phyloP scores from a whole-genome alignment of 2,329 filamentous ascomycete genomes.

The Fusarium mexicanum region DNA sequence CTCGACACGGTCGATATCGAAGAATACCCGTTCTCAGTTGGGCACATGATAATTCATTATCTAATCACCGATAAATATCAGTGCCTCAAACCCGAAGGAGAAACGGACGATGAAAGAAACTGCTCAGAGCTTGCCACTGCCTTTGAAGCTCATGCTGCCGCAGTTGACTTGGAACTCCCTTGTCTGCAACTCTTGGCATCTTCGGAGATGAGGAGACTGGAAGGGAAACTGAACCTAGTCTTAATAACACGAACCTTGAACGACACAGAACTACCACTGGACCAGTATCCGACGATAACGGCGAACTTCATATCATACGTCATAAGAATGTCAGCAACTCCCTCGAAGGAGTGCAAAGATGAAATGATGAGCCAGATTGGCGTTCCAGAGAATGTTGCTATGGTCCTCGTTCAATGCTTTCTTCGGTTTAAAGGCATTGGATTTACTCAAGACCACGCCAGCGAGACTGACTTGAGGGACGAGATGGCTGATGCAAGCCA shows the following conservation, averaged over 20 bases:
- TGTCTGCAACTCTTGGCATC: background rate
- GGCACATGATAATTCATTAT: conserved; percentile 1
- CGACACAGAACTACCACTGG: background rate
- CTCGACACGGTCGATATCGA: background rate
- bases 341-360: background rate
- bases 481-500: background rate
- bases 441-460: fast-evolving
- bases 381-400: background rate
- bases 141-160: background rate
- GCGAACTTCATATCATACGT: background rate
- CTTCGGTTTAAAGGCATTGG: background rate
- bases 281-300: background rate
- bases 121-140: conserved; percentile 1
- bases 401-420: background rate
- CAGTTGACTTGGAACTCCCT: background rate
- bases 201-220: background rate
- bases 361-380: background rate
- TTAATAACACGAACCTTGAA: background rate
- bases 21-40: background rate
- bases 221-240: background rate
- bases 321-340: background rate
- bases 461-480: fast-evolving
- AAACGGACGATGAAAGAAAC: background rate
- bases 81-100: background rate
- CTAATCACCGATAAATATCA: background rate